Percentiles rank a stretch among this genome's conserved stretches.
Conservation (phyloP, 345 rosid species). For the Dovyalis caffra region DNA sequence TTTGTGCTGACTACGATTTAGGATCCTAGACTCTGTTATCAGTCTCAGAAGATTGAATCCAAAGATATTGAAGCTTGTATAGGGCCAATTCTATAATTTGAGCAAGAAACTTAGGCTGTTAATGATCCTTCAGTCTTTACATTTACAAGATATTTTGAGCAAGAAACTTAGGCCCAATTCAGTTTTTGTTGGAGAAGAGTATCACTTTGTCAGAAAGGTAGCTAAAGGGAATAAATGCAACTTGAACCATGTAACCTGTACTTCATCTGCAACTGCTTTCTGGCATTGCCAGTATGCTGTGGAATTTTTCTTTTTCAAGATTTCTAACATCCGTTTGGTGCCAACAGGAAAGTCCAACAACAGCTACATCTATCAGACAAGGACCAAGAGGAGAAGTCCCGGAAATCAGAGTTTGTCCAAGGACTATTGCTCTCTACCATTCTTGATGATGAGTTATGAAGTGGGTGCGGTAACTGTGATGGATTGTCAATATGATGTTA, state of each 20-base stretch:
- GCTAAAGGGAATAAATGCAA: neutral
- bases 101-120: neutral
- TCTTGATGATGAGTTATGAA: slow-evolving; percentile 41
- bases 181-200: neutral
- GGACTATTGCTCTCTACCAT: slow-evolving; percentile 55
- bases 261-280: neutral
- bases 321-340: slow-evolving; percentile 18
- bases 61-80: neutral
- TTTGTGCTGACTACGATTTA: neutral
- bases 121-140: neutral
- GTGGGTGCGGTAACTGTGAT: slow-evolving; percentile 6
- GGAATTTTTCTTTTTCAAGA: neutral
- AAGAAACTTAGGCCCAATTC: too few species aligned
- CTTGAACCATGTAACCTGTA: neutral
- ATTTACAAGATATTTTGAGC: neutral
- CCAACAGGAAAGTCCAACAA: slow-evolving; percentile 35
- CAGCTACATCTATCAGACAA: slow-evolving; percentile 31
- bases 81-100: neutral
- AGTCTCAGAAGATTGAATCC: neutral
- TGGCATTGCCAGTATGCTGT: too few species aligned
- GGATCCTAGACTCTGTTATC: neutral
- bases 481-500: slow-evolving; percentile 14
- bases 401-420: slow-evolving; percentile 46
- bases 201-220: neutral
- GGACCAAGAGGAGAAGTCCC: slow-evolving; percentile 56